Conservation (phyloP, 345 rosid species). For the Pistacia integerrima region DNA sequence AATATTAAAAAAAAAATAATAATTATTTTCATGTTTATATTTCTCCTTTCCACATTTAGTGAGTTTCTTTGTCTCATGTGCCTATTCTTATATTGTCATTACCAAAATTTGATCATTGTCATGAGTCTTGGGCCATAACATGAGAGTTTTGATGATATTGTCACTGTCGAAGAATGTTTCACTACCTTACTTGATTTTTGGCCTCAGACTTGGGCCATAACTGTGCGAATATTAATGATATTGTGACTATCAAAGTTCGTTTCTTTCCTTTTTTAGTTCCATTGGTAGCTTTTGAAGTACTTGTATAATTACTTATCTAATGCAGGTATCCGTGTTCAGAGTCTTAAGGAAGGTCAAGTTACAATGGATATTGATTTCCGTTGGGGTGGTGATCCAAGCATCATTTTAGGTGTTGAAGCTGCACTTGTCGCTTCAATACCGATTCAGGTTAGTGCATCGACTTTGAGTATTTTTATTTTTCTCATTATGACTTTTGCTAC, state of each 20-base stretch:
- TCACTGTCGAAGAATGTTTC: background rate
- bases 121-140: background rate
- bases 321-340: slow-evolving; percentile 97
- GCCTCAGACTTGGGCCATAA: background rate
- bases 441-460: slow-evolving; percentile 74
- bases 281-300: background rate
- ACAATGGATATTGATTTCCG: slow-evolving; percentile 96
- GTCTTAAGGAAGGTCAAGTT: slow-evolving; percentile 93
- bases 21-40: background rate
- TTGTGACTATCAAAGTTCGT: background rate
- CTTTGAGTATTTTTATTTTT: background rate
- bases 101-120: background rate
- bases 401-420: slow-evolving; percentile 87
- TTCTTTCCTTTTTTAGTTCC: background rate
- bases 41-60: background rate
- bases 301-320: slow-evolving; percentile 26
- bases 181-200: background rate
- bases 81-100: background rate
- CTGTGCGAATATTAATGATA: background rate
- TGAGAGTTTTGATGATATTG: background rate
- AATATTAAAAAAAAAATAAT: too few species aligned
- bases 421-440: slow-evolving; percentile 98
- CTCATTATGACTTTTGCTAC: background rate
- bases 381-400: slow-evolving; percentile 99
- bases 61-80: background rate